Percentiles rank a stretch among this genome's conserved stretches.
These are phyloP conservation scores for Cyclostephanos tholiformis DNA, from an alignment of 108 stramenopile species.

Conservation along the genomic window DNA sequence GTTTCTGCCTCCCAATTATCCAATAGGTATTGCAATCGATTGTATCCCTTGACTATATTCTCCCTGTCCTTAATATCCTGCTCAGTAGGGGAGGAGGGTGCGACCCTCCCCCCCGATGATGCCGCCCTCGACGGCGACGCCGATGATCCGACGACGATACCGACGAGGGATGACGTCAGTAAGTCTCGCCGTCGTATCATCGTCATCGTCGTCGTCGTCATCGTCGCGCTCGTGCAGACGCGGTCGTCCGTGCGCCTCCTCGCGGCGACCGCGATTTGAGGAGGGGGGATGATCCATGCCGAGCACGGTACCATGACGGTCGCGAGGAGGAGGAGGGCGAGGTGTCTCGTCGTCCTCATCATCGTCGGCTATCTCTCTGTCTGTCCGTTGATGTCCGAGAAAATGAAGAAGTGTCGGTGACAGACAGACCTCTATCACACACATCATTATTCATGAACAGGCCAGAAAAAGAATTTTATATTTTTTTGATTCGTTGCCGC, in stretches of 20 bases:
- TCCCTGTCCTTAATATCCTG: conserved; percentile 55
- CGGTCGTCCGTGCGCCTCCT: no score
- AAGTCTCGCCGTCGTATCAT: background rate
- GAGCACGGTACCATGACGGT: background rate
- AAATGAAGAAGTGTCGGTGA: no score
- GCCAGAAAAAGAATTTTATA: no score
- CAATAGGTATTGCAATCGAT: conserved; percentile 70
- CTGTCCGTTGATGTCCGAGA: no score
- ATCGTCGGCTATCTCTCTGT: background rate
- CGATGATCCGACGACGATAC: background rate
- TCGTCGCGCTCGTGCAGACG: no score
- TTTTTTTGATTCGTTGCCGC: no score
- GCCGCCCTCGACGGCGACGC: conserved; percentile 9
- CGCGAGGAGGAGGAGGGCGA: background rate
- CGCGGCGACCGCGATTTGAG: background rate
- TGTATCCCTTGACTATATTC: conserved; percentile 73
- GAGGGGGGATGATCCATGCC: background rate
- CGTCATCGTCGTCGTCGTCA: no score
- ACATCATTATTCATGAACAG: no score
- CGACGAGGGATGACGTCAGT: background rate
- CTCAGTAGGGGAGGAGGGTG: no score
- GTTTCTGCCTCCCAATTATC: conserved; percentile 87
- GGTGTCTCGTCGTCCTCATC: background rate
- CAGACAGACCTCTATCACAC: no score
- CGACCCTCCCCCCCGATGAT: no score